Evolutionary conservation across 805 yeast species (phyloP).

Genomic region (Schizosaccharomyces octosporus): DNA sequence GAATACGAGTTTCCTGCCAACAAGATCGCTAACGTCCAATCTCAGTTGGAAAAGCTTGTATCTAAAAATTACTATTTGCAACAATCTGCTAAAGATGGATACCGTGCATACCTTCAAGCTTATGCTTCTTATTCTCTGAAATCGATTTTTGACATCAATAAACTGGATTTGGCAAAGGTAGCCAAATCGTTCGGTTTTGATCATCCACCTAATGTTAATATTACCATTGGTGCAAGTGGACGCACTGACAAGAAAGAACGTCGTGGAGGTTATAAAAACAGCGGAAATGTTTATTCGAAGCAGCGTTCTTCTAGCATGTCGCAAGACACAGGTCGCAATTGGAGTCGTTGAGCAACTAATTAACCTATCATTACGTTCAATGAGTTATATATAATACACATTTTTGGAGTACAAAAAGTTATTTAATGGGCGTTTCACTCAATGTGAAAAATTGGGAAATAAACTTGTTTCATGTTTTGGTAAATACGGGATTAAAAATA

Average conservation of each 20-base stretch:
- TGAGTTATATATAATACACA: background rate
- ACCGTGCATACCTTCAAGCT: slow-evolving; percentile 87
- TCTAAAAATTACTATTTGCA: slow-evolving; percentile 83
- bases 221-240: slow-evolving; percentile 83
- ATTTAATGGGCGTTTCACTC: no score
- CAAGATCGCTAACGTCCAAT: slow-evolving; percentile 89
- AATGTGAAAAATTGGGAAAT: no score
- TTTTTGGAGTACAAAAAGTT: background rate
- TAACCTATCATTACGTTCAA: background rate
- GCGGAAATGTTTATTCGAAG: background rate
- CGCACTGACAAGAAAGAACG: slow-evolving; percentile 22
- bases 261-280: slow-evolving; percentile 1
- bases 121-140: slow-evolving; percentile 90
- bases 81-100: slow-evolving; percentile 84
- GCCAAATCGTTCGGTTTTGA: slow-evolving; percentile 89
- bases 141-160: slow-evolving; percentile 88
- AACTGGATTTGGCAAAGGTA: slow-evolving; percentile 77
- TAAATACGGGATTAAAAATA: no score
- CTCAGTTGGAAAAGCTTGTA: slow-evolving; percentile 73
- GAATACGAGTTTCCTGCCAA: slow-evolving; percentile 88
- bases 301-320: background rate
- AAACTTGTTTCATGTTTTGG: no score
- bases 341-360: background rate
- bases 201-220: slow-evolving; percentile 81
- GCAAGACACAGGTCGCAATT: background rate